These are phyloP conservation scores for Tuber umbilicatum DNA, from an alignment of 495 filamentous ascomycete genomes.

Conservation along the genomic window DNA sequence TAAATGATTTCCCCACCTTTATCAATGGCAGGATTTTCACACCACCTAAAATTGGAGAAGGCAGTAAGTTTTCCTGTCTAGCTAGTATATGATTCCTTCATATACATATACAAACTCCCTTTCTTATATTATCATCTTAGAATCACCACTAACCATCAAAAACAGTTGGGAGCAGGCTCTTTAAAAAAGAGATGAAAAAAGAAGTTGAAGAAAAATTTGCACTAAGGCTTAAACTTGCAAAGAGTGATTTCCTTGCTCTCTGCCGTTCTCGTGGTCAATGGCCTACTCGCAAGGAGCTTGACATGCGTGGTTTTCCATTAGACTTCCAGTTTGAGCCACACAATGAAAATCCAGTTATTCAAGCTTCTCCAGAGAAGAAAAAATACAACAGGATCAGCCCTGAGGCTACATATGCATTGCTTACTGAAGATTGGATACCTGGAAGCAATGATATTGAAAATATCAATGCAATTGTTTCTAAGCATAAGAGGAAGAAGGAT, in stretches of 20 bases:
- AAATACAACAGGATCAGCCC: neutral
- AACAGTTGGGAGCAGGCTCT: neutral
- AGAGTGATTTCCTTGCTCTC: neutral
- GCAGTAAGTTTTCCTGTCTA: neutral
- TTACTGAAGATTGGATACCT: neutral
- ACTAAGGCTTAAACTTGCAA: neutral
- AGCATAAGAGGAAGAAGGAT: neutral
- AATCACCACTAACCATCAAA: neutral
- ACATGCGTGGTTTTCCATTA: neutral
- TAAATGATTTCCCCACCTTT: neutral
- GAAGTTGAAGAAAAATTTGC: neutral
- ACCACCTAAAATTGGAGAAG: neutral
- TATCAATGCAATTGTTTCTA: accelerated
- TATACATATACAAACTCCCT: neutral
- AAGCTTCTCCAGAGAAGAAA: neutral
- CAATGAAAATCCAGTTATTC: neutral
- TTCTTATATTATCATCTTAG: too few relatives aligned
- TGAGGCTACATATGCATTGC: neutral
- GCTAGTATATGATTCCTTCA: neutral
- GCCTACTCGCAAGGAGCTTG: neutral
- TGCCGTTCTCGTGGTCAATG: neutral
- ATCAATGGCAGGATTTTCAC: neutral
- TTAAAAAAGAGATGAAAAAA: neutral
- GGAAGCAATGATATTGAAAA: neutral
- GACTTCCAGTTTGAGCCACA: neutral